Percentiles rank a stretch among this genome's conserved stretches.
phyloP scores from a whole-genome alignment of 2,329 filamentous ascomycete genomes.

The Monilinia vaccinii-corymbosi region DNA sequence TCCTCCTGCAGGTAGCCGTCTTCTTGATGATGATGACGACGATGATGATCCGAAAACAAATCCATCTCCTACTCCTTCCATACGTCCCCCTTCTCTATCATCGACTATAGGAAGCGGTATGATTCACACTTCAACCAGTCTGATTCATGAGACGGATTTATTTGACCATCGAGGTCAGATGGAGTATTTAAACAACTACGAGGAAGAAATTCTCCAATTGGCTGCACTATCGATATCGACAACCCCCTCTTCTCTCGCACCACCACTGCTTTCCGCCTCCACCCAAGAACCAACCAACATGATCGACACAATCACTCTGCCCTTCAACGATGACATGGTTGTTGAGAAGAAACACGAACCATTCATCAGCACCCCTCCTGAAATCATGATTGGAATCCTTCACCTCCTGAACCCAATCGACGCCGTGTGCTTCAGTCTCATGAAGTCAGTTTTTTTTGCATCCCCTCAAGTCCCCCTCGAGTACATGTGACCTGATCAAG shows the following conservation, averaged over 20 bases:
- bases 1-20: not conserved
- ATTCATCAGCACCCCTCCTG: slow-evolving; percentile 13
- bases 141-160: not conserved
- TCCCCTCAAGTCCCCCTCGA: not conserved
- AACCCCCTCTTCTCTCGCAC: not conserved
- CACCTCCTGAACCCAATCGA: slow-evolving; percentile 18
- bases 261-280: not conserved
- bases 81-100: not conserved
- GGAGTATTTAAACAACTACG: not conserved
- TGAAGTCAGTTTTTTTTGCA: slow-evolving; percentile 19
- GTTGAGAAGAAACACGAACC: not conserved
- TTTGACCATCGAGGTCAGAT: not conserved
- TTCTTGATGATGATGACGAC: not conserved
- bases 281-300: not conserved
- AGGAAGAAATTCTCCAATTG: not conserved
- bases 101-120: not conserved
- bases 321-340: not conserved
- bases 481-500: not conserved
- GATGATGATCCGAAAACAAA: not conserved
- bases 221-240: not conserved
- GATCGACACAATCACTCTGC: not conserved
- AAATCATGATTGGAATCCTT: slow-evolving; percentile 19
- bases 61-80: not conserved
- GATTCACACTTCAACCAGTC: not conserved
- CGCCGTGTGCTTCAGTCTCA: slow-evolving; percentile 16